Base-by-base conservation (phyloP, 805 yeast genomes). In the Candida tammaniensis region DNA sequence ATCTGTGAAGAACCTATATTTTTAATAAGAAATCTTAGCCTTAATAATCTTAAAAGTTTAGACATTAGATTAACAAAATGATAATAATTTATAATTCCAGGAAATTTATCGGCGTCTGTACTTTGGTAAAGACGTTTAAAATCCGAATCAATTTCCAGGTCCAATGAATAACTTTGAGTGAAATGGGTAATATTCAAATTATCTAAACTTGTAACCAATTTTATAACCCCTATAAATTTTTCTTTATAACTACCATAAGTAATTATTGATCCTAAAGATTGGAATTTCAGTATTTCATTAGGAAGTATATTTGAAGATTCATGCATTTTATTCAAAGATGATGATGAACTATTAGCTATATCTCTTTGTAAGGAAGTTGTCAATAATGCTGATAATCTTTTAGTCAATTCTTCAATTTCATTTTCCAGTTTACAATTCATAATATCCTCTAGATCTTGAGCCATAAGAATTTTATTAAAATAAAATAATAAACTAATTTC, bases 161-260 rank as follows among this genome's bases (percentile, higher is more conserved):
- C 29, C 10, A 33, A 23, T 14, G 24, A 13, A 18, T 14, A 38
- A 14, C n/a, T 5, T 17, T 32, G 27, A 12, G 5, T 9, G 14
- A 37, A 27, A 3, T 17, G n/a, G 7, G 20, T 28, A 9, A 33
- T 24, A 14, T 27, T 23, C 11, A 26, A 10, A 4, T 26, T 17
- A 12, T 13, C 19, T 15, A 38, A 23, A 5, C 9, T n/a, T 24
- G 17, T 31, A 12, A 39, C 14, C 2, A 34, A 12, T 9, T 27
- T 20, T n/a, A 42, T 17, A 11, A 37, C 29, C 1, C 33, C 24
- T 10, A 31, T 27, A 7, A 52, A 41, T 36, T 57, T 61, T 36
- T 57, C 62, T 26, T 56, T 58, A 35, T 61, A 61, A 1, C 61
- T 39, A 1, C 68, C 66, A 27, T 48, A 25, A 7, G 33, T 24